phyloP scores from a whole-genome alignment of 208 protist genomes.

The Borovskyia barvae region DNA sequence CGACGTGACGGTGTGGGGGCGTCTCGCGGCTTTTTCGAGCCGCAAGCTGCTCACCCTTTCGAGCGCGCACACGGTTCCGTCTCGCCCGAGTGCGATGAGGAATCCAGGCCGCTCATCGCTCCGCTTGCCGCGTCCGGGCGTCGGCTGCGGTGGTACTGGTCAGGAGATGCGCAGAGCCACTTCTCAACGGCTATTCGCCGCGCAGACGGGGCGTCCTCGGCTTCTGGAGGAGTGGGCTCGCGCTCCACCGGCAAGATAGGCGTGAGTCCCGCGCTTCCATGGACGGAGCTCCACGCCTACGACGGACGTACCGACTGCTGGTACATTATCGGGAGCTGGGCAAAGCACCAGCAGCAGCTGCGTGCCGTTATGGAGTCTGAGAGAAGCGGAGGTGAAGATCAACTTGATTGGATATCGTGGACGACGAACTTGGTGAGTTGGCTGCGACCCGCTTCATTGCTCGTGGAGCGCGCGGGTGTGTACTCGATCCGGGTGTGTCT shows the following conservation, averaged over 20 bases:
- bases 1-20: no score
- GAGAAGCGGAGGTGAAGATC: not conserved
- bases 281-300: conserved; percentile 33
- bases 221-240: no score
- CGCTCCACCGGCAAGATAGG: no score
- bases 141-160: conserved; percentile 33
- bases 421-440: conserved; percentile 26
- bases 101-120: no score
- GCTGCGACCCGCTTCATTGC: conserved; percentile 16
- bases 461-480: conserved; percentile 28
- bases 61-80: no score
- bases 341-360: conserved; percentile 4
- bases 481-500: conserved; percentile 46
- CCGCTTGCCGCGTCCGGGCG: conserved; percentile 10
- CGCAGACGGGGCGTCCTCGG: not conserved
- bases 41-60: no score
- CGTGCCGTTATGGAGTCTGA: not conserved
- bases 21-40: no score
- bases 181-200: conserved; percentile 13
- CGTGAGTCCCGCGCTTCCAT: conserved; percentile 23
- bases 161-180: conserved; percentile 14
- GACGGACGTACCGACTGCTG: conserved; percentile 51
- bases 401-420: conserved; percentile 8
- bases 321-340: conserved; percentile 27
- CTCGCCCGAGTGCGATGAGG: no score